Evolutionary conservation across 768 basidiomycete species (phyloP).

Genomic region (Hericium erinaceus): DNA sequence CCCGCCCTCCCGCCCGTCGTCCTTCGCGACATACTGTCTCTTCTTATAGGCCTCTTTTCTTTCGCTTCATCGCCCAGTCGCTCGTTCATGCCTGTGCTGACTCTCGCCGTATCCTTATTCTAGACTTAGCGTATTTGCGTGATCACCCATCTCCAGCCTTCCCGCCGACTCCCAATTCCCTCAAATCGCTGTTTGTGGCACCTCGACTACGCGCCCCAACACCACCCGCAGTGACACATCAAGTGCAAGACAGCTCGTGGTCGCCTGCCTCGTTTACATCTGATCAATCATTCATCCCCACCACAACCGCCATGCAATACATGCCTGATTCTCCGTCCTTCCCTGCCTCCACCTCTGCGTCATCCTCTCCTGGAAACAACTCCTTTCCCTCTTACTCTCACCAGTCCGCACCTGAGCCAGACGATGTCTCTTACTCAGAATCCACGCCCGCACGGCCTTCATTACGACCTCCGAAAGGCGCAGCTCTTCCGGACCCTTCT

Average conservation of each 20-base stretch:
- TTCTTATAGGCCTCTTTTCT: not conserved
- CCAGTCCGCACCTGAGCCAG: slow-evolving; percentile 32
- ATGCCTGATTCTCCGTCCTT: slow-evolving; percentile 20
- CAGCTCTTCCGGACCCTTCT: slow-evolving; percentile 49
- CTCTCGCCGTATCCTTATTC: not conserved
- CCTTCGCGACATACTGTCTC: not conserved
- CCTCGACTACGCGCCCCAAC: slow-evolving; percentile 33
- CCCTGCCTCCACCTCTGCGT: slow-evolving; percentile 17
- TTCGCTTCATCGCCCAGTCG: not conserved
- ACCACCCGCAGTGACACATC: slow-evolving; percentile 19
- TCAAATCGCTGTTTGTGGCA: slow-evolving; percentile 14
- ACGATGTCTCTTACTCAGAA: slow-evolving; percentile 28
- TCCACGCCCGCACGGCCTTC: slow-evolving; percentile 21
- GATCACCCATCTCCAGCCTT: slow-evolving; percentile 23
- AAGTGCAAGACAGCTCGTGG: slow-evolving; percentile 18
- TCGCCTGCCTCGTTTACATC: slow-evolving; percentile 14
- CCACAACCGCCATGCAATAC: slow-evolving; percentile 21
- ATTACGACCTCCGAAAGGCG: slow-evolving; percentile 37
- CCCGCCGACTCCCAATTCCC: slow-evolving; percentile 26
- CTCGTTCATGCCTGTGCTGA: not conserved
- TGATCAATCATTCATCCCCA: slow-evolving; percentile 13
- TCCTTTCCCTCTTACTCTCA: slow-evolving; percentile 26
- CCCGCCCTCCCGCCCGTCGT: not conserved
- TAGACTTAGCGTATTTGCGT: slow-evolving; percentile 13
- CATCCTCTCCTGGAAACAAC: slow-evolving; percentile 16